Conservation (phyloP, 192 early-diverging fungal genomes). For the Piromyces sp. region DNA sequence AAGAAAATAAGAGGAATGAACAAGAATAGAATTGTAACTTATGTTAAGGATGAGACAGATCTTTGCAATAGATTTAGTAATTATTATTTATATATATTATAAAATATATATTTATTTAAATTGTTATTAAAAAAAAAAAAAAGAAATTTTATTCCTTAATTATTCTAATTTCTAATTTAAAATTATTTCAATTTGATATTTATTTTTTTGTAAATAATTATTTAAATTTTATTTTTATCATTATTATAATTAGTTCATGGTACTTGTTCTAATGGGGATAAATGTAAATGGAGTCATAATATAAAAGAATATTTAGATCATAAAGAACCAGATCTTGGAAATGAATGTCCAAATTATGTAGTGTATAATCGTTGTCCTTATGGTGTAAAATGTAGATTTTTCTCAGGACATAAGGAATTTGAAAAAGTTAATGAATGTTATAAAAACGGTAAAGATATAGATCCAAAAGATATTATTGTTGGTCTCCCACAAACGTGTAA, state of each 20-base stretch:
- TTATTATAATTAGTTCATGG: background rate
- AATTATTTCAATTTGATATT: no score
- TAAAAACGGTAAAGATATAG: background rate
- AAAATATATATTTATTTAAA: no score
- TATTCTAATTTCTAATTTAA: no score
- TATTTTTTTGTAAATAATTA: no score
- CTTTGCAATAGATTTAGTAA: background rate
- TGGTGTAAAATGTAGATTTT: conserved; percentile 27
- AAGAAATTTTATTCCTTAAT: no score
- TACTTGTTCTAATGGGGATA: background rate
- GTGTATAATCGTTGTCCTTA: conserved; percentile 48
- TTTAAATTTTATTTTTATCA: no score
- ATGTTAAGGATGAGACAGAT: background rate
- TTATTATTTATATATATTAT: no score
- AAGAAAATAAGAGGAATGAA: background rate
- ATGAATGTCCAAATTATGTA: conserved; percentile 49
- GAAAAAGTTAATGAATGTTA: conserved; percentile 1
- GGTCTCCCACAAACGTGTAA: background rate
- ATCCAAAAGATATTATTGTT: background rate
- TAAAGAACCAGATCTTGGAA: conserved; percentile 63
- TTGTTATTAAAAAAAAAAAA: no score
- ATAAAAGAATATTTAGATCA: conserved; percentile 41
- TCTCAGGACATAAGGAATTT: conserved; percentile 13
- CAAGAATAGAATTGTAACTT: background rate
- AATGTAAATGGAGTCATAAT: conserved; percentile 36